Evolutionary conservation across 2,329 filamentous ascomycete genomes (phyloP).

Genomic region (Fonsecaea monophora): DNA sequence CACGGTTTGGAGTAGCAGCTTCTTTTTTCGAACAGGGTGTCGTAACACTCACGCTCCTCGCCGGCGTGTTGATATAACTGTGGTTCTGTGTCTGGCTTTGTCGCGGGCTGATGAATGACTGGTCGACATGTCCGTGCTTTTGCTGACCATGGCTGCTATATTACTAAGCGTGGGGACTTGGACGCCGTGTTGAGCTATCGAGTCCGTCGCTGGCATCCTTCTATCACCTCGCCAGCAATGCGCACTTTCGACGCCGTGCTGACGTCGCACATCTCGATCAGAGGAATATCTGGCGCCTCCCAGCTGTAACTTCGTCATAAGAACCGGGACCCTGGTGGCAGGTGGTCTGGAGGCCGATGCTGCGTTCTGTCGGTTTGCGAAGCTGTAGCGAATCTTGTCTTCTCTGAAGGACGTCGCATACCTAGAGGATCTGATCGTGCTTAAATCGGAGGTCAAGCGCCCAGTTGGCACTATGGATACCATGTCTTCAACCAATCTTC

Average conservation of each 20-base stretch:
- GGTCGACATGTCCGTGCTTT: neutral
- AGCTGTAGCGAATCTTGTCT: neutral
- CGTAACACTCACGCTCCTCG: no score
- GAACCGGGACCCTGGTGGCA: neutral
- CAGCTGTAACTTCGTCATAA: neutral
- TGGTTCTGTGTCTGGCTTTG: neutral
- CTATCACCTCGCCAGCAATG: neutral
- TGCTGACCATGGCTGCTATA: neutral
- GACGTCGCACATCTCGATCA: neutral
- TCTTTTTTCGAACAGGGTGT: no score
- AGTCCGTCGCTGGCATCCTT: neutral
- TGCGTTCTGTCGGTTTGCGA: neutral
- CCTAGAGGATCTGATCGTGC: neutral
- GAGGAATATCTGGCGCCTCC: neutral
- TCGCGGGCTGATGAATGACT: neutral
- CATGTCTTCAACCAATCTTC: conserved; percentile 70
- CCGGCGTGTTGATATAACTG: neutral
- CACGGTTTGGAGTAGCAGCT: conserved; percentile 14
- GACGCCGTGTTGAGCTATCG: neutral
- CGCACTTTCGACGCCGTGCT: neutral
- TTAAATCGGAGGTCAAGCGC: neutral
- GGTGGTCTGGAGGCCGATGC: neutral
- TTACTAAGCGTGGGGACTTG: neutral
- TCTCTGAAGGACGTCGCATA: neutral
- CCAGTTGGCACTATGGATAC: neutral